Evolutionary conservation across 2,329 filamentous ascomycete species (phyloP), one percentile per base, ranked within the genome.

Genomic region (Coccinonectria pachysandricola): DNA sequence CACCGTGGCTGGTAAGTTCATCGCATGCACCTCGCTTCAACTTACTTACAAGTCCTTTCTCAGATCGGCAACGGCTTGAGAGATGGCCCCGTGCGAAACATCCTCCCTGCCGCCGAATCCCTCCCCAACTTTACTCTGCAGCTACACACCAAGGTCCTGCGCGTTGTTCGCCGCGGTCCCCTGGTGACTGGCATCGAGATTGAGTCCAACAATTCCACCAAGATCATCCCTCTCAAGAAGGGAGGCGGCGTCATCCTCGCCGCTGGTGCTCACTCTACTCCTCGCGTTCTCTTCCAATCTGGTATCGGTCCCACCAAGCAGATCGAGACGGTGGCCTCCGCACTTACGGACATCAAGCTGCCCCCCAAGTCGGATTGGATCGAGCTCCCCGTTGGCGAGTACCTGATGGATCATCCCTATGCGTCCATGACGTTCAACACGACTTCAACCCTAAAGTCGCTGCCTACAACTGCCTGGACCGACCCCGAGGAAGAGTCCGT

Each of bases 81-180:
- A 33, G 73, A 71, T 26, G 79, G 79, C 2, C 79, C 78, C n/a
- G 60, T 83, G 51, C 71, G 68, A 8, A 81, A 78, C 0, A 83
- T 84, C 45, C 67, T 84, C 2, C 71, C 75, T 4, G 61, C 65
- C 11, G 75, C 75, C 3, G 59, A 62, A 27, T 56, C 58, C 25
- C 63, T 71, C 29, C 52, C 59, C 7, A 79, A 82, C 54, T 83
- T 84, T 53, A 63, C 68, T 24, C 58, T 84, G 21, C 72, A 69
- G 56, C 66, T 68, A 14, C 70, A 74, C 39, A 78, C 76, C 2
- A 64, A 68, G 19, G 79, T 79, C 10, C 65, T 68, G 35, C 66
- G 77, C 21, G 64, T 83, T 11, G 54, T 80, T 9, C 72, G 79
- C 13, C 61, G 57, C 8, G 73, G 70, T 5, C 65, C 70, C 10